phyloP scores from a whole-genome alignment of 78 protist genomes.

The Thecamonas trahens region DNA sequence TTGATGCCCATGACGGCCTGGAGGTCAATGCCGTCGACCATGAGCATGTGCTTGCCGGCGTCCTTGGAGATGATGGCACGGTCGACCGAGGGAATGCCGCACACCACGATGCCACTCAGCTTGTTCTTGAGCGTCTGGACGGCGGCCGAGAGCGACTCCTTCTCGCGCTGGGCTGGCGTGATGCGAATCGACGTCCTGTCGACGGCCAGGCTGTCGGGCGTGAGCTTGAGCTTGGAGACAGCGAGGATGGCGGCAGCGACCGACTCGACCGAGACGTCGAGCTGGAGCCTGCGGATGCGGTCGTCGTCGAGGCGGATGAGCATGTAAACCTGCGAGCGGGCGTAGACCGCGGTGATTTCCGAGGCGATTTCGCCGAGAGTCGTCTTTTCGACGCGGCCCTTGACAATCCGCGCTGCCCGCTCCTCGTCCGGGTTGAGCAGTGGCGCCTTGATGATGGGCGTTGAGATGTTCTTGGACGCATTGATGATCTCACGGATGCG shows the following conservation, averaged over 20 bases:
- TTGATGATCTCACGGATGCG: constrained; percentile 96
- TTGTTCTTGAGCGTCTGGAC: constrained; percentile 41
- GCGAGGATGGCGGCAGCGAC: constrained; percentile 37
- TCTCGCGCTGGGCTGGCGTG: no score
- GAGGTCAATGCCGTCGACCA: constrained; percentile 70
- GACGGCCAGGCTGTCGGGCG: no score
- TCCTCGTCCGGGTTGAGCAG: constrained; percentile 31
- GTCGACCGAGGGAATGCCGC: constrained; percentile 57
- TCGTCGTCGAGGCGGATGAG: constrained; percentile 64
- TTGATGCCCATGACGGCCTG: constrained; percentile 53
- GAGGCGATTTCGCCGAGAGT: constrained; percentile 69
- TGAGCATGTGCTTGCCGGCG: constrained; percentile 18
- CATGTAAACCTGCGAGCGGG: constrained; percentile 36
- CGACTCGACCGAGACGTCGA: constrained; percentile 39
- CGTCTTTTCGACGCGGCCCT: constrained; percentile 86
- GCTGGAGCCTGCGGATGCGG: constrained; percentile 47
- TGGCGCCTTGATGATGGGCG: constrained; percentile 89
- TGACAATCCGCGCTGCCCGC: constrained; percentile 73
- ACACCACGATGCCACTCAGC: constrained; percentile 25
- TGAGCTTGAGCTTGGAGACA: constrained; percentile 43
- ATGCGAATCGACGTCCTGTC: no score
- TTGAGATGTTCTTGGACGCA: constrained; percentile 82
- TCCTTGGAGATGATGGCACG: constrained; percentile 76
- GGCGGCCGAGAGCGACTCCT: constrained; percentile 1
- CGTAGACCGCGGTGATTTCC: constrained; percentile 63